phyloP scores from a whole-genome alignment of 305 asterid species.

The Fraxinus angustifolia region DNA sequence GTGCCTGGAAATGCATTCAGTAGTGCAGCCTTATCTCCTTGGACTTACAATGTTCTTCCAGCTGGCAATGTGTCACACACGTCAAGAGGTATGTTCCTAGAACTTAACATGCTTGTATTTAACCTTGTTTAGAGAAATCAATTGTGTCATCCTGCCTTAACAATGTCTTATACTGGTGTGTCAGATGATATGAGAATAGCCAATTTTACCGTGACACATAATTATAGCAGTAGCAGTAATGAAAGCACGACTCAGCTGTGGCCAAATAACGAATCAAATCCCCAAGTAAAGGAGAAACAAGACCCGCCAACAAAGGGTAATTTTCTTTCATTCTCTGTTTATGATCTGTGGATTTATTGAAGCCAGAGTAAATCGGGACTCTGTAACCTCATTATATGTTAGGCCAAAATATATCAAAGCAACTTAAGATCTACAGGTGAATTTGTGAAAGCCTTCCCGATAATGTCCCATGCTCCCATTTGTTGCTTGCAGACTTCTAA shows the following conservation, averaged over 20 bases:
- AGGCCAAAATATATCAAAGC: background rate
- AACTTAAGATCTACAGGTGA: background rate
- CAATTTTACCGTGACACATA: constrained; percentile 28
- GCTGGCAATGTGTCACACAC: constrained; percentile 30
- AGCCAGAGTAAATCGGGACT: background rate
- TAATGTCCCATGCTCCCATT: background rate
- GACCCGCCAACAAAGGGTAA: constrained; percentile 51
- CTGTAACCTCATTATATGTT: background rate
- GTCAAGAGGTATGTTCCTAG: constrained; percentile 44
- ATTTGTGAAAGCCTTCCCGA: background rate
- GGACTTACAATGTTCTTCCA: constrained; percentile 46
- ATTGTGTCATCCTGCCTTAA: background rate
- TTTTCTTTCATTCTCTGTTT: constrained; percentile 11
- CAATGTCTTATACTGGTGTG: constrained; percentile 12
- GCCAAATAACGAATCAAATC: constrained; percentile 32
- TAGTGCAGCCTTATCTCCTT: constrained; percentile 44
- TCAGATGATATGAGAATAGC: constrained; percentile 51
- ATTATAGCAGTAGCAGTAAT: constrained; percentile 62
- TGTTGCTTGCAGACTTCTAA: background rate
- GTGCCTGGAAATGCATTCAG: constrained; percentile 38
- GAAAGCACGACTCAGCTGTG: constrained; percentile 48
- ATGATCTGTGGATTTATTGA: background rate
- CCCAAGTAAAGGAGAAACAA: constrained; percentile 34
- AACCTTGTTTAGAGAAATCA: constrained; percentile 8
- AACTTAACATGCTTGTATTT: constrained; percentile 8